A percentile compares a stretch with the other conserved stretches of the same genome.
These are phyloP conservation scores for Pythium insidiosum DNA, from an alignment of 352 stramenopile species.

Conservation along the genomic window DNA sequence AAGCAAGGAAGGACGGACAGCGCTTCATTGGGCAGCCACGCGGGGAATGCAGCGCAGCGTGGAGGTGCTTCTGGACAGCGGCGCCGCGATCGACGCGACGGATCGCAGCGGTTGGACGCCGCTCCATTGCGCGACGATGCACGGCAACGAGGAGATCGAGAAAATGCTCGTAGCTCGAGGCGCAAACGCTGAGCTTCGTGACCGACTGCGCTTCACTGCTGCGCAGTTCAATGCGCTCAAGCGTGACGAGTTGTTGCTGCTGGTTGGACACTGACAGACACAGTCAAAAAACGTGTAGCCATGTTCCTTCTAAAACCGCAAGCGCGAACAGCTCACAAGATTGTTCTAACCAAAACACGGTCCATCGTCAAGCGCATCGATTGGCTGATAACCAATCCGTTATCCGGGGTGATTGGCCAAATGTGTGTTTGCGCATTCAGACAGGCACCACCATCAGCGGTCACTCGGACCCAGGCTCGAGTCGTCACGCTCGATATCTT, in stretches of 20 bases:
- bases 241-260: neutral
- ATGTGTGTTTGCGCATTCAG: constrained; percentile 36
- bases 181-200: constrained; percentile 13
- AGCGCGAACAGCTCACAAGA: too few species aligned
- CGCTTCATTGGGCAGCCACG: constrained; percentile 54
- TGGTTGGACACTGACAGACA: neutral
- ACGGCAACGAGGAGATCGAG: constrained; percentile 27
- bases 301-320: constrained; percentile 16
- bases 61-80: constrained; percentile 20
- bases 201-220: constrained; percentile 32
- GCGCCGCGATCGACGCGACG: constrained; percentile 18
- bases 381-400: constrained; percentile 12
- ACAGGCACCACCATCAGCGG: neutral
- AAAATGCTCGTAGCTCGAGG: constrained; percentile 29
- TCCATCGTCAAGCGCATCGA: neutral
- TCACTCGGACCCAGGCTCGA: too few species aligned
- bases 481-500: too few species aligned
- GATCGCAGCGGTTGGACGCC: constrained; percentile 50
- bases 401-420: constrained; percentile 20
- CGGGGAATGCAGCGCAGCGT: constrained; percentile 33
- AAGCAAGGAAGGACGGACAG: constrained; percentile 40
- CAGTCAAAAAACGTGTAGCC: too few species aligned
- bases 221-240: neutral
- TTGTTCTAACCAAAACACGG: too few species aligned
- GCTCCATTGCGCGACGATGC: constrained; percentile 49